Base-by-base conservation (phyloP, 106 monocot species). In the Posidonia australis region DNA sequence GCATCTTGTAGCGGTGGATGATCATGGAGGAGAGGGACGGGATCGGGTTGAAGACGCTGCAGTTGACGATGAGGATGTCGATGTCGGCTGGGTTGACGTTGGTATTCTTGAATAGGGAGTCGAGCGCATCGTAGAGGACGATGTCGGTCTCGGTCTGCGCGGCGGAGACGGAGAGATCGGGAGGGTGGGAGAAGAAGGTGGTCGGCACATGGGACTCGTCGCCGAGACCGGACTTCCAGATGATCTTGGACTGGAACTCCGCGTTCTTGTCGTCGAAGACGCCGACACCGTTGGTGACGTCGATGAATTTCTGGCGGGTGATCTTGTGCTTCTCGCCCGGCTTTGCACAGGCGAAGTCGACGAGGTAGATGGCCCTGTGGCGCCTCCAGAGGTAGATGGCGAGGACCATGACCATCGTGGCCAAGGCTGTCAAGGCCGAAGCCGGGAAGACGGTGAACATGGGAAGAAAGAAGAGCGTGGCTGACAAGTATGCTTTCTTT, bases 11-110 rank as follows among this genome's bases (percentile, higher is more conserved):
- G 53, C 68, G 73, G 77, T 86, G 81, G 19, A 91, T 62, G 69
- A 91, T 83, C 86, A 91, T 84, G 19, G 91, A 60, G 17, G 91
- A 58, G 10, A 91, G 81, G 2, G 86, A 86, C 0, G 91, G 91
- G 1, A 81, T 79, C 36, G 86, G 90, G 52, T 86, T 90, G 72
- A 90, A 90, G 17, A 90, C 67, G 74, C 90, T 83, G 54, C 90
- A 86, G 72, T 91, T 91, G 54, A 91, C 83, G 51, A 91, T 62
- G 9, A 91, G 79, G 16, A 91, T 67, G 3, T 74, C 46, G 19
- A 91, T 58, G 54, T 86, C 83, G 1, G 59, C 71, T 18, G 91
- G 91, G 70, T 75, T 23, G 46, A 91, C 71, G 0, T 77, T 80
- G 1, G 86, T 84, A 16, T 77, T 74, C 58, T 60, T 51, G 71